Conservation (phyloP, 768 basidiomycete species). For the Obba rivulosa region DNA sequence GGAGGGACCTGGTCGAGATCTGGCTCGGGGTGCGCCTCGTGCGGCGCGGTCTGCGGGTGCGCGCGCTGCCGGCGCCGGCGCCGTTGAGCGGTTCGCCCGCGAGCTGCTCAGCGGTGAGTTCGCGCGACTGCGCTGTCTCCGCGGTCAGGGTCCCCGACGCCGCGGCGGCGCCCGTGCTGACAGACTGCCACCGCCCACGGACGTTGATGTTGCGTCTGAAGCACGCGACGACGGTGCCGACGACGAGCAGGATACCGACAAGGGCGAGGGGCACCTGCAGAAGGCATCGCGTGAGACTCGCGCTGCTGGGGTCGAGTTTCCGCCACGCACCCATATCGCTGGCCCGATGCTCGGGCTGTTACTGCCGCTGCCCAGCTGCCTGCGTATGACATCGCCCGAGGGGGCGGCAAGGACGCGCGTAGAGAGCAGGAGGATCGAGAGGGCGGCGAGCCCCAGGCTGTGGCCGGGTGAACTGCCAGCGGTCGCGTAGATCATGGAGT, state of each 20-base stretch:
- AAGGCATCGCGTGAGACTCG: not conserved
- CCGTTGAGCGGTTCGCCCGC: slow-evolving; percentile 37
- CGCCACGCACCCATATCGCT: slow-evolving; percentile 10
- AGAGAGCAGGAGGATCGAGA: too few species aligned
- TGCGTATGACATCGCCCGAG: too few species aligned
- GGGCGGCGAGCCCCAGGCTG: too few species aligned
- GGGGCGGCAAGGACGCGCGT: too few species aligned
- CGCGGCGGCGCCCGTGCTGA: slow-evolving; percentile 3
- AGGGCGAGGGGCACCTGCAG: slow-evolving; percentile 12
- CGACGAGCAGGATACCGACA: slow-evolving; percentile 8
- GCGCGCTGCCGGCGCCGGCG: slow-evolving; percentile 3
- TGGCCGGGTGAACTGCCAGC: too few species aligned
- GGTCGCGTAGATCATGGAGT: too few species aligned
- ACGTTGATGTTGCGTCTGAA: not conserved
- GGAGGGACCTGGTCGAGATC: slow-evolving; percentile 72
- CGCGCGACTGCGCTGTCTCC: slow-evolving; percentile 13
- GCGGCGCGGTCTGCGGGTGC: slow-evolving; percentile 30
- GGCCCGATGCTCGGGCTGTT: too few species aligned
- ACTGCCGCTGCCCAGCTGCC: too few species aligned
- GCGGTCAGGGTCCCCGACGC: slow-evolving; percentile 11
- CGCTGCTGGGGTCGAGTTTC: not conserved
- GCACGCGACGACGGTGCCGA: slow-evolving; percentile 9
- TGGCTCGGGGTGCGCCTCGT: slow-evolving; percentile 68
- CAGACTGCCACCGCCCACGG: slow-evolving; percentile 1
- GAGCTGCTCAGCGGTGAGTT: slow-evolving; percentile 55